Evolutionary conservation across 345 rosid genomes (phyloP).

Genomic region (Eucalyptus coolabah): DNA sequence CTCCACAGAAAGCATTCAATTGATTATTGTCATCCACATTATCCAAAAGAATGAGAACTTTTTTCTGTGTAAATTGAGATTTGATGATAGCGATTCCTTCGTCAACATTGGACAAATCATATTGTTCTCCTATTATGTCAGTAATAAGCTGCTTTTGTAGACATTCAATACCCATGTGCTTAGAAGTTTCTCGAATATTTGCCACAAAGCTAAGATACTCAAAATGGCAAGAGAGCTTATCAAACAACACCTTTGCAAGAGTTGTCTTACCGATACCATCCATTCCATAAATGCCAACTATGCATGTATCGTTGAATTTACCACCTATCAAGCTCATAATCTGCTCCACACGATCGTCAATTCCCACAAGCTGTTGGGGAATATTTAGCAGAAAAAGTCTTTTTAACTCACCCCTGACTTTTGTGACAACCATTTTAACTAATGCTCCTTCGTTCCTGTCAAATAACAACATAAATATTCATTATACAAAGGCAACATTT

Average conservation of each 20-base stretch:
- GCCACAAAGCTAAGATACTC: rapidly evolving
- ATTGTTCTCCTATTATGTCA: rapidly evolving
- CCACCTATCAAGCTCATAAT: too few relatives aligned
- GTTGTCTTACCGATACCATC: rapidly evolving
- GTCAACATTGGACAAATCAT: rapidly evolving
- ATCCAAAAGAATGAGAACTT: rapidly evolving
- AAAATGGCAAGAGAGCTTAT: rapidly evolving
- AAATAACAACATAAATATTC: too few relatives aligned
- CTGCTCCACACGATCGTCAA: rapidly evolving
- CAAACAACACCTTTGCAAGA: too few relatives aligned
- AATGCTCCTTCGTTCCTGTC: too few relatives aligned
- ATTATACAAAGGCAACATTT: rapidly evolving
- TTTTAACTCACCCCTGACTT: rapidly evolving
- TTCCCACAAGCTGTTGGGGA: too few relatives aligned
- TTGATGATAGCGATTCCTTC: rapidly evolving
- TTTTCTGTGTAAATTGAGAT: rapidly evolving
- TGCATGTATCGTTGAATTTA: rapidly evolving
- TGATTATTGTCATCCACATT: rapidly evolving
- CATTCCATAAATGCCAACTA: too few relatives aligned
- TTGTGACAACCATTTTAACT: rapidly evolving
- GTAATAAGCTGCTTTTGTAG: too few relatives aligned
- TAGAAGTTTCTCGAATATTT: too few relatives aligned
- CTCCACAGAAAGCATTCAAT: too few relatives aligned
- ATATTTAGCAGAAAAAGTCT: rapidly evolving
- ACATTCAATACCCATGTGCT: rapidly evolving